phyloP scores from a whole-genome alignment of 805 yeast species.

The Saturnispora bothae region DNA sequence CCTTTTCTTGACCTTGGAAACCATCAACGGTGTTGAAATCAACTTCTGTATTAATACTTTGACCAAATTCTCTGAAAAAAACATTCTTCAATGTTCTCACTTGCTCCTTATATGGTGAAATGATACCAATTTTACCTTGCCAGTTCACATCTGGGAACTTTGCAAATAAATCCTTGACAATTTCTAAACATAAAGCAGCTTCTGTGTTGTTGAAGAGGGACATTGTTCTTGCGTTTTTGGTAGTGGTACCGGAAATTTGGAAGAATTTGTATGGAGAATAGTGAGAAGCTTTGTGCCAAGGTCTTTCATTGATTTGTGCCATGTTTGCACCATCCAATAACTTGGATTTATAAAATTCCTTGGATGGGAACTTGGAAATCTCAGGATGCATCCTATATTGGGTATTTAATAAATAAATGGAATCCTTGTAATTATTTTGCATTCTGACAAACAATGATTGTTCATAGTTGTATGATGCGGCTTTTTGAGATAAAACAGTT shows the following conservation, averaged over 20 bases:
- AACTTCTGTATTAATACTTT: conserved; percentile 47
- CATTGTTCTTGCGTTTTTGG: conserved; percentile 49
- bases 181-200: conserved; percentile 60
- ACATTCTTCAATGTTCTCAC: conserved; percentile 44
- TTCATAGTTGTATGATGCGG: conserved; percentile 70
- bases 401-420: conserved; percentile 69
- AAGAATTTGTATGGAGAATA: conserved; percentile 75
- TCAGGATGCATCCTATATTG: conserved; percentile 98
- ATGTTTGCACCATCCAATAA: conserved; percentile 74
- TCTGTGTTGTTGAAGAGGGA: conserved; percentile 67
- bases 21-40: conserved; percentile 97
- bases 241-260: conserved; percentile 57
- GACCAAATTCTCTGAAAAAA: conserved; percentile 55
- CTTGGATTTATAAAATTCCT: conserved; percentile 64
- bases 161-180: conserved; percentile 44
- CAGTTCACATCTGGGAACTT: conserved; percentile 43
- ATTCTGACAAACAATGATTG: conserved; percentile 91
- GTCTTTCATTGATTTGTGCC: conserved; percentile 44
- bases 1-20: conserved; percentile 96
- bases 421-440: conserved; percentile 53
- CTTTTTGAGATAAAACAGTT: conserved; percentile 83
- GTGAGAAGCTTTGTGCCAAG: conserved; percentile 58
- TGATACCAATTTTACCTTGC: conserved; percentile 71
- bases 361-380: conserved; percentile 79
- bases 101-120: conserved; percentile 93